Percentiles rank a stretch among this genome's conserved stretches.
These are phyloP conservation scores for Coniochaeta sp. DNA, from an alignment of 2,329 filamentous ascomycete genomes.

Conservation along the genomic window DNA sequence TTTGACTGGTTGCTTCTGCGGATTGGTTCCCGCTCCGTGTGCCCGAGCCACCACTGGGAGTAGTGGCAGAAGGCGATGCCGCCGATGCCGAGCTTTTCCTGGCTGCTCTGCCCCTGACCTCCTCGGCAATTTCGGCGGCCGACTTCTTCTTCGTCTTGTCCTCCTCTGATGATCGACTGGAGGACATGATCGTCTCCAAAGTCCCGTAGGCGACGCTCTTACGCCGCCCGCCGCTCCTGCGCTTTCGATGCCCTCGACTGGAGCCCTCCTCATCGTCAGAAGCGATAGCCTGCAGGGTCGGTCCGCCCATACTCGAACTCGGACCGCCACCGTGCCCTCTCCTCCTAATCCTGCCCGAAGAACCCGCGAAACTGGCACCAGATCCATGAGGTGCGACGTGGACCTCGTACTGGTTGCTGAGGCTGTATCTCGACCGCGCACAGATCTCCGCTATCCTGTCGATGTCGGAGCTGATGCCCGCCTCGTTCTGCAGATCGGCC, in stretches of 20 bases:
- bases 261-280: slow-evolving; percentile 46
- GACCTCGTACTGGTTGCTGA: slow-evolving; percentile 62
- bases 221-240: slow-evolving; percentile 34
- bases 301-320: slow-evolving; percentile 27
- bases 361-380: slow-evolving; percentile 27
- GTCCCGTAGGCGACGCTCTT: slow-evolving; percentile 53
- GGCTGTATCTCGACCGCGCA: slow-evolving; percentile 55
- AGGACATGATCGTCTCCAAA: slow-evolving; percentile 60
- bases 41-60: background rate
- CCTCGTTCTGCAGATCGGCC: slow-evolving; percentile 41
- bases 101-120: slow-evolving; percentile 42
- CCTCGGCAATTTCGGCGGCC: slow-evolving; percentile 47
- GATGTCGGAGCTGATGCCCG: slow-evolving; percentile 45
- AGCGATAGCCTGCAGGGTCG: slow-evolving; percentile 49
- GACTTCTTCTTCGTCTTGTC: slow-evolving; percentile 54
- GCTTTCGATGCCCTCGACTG: slow-evolving; percentile 27
- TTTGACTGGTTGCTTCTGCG: background rate
- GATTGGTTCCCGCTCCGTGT: background rate
- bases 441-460: slow-evolving; percentile 63
- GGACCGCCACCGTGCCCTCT: slow-evolving; percentile 13
- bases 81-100: slow-evolving; percentile 25
- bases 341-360: slow-evolving; percentile 12
- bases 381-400: slow-evolving; percentile 57
- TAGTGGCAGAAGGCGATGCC: slow-evolving; percentile 17
- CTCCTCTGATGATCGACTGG: slow-evolving; percentile 57